These are phyloP conservation scores for Urostyla sp. DNA, from an alignment of 73 alveolate species.

Conservation along the genomic window DNA sequence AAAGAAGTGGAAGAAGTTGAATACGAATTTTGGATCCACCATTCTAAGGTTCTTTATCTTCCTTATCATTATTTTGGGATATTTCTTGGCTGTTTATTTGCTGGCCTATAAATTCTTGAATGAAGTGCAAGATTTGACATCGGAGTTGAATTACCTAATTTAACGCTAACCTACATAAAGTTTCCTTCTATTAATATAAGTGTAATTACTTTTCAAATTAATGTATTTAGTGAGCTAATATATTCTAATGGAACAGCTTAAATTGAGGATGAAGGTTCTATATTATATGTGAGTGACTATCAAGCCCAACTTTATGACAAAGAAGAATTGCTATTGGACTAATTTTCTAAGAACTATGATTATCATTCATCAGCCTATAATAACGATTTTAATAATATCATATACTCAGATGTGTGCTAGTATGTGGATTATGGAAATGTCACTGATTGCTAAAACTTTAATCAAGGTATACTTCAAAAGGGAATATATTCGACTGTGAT, in stretches of 20 bases:
- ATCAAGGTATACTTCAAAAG: slow-evolving; percentile 58
- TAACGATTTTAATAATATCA: slow-evolving; percentile 50
- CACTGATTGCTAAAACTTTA: slow-evolving; percentile 24
- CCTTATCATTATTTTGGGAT: slow-evolving; percentile 39
- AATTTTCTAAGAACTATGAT: slow-evolving; percentile 46
- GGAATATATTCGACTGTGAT: slow-evolving; percentile 57
- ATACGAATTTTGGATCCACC: slow-evolving; percentile 45
- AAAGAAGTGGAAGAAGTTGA: slow-evolving; percentile 53
- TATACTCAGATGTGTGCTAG: slow-evolving; percentile 46
- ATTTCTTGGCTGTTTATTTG: slow-evolving; percentile 49
- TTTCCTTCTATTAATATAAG: slow-evolving; percentile 26
- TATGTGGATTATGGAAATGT: slow-evolving; percentile 1
- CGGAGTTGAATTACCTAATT: slow-evolving; percentile 32
- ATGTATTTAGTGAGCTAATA: slow-evolving; percentile 32
- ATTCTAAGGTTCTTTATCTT: slow-evolving; percentile 45
- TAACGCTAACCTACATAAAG: slow-evolving; percentile 47
- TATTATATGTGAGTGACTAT: slow-evolving; percentile 6
- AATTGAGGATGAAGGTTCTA: slow-evolving; percentile 1
- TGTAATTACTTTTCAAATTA: slow-evolving; percentile 4
- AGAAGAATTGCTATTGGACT: slow-evolving; percentile 47
- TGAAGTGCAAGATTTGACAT: slow-evolving; percentile 42
- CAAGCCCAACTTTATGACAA: slow-evolving; percentile 37
- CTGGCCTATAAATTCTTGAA: slow-evolving; percentile 23
- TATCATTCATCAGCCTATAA: slow-evolving; percentile 39
- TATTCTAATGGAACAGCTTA: slow-evolving; percentile 50